Conservation (phyloP, 345 rosid genomes). For the Lenwebbia sp. region DNA sequence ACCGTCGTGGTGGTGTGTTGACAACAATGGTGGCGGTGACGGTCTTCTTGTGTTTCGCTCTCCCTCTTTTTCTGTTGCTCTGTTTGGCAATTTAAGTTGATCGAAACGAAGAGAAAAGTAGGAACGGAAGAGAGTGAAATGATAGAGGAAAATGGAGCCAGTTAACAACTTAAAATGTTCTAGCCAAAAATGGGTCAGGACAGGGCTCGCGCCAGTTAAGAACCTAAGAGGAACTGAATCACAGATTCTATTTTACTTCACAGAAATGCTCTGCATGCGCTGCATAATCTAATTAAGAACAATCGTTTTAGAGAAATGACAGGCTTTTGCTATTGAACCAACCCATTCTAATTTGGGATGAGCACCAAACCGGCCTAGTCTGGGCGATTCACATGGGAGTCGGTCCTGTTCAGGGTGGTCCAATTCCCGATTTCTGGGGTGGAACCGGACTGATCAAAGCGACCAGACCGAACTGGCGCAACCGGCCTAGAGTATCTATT, state of each 20-base stretch:
- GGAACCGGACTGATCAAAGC: background rate
- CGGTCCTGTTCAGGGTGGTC: background rate
- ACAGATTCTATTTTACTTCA: background rate
- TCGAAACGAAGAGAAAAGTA: too few relatives aligned
- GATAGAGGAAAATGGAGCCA: background rate
- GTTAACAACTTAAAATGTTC: too few relatives aligned
- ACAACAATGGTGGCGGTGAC: background rate
- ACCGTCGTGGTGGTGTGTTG: background rate
- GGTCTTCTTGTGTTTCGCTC: too few relatives aligned
- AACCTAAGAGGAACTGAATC: too few relatives aligned
- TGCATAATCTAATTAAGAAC: background rate
- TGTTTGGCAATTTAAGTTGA: too few relatives aligned
- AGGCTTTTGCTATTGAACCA: background rate
- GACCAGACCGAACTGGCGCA: background rate
- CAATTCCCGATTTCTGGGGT: background rate
- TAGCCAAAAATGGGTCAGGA: too few relatives aligned
- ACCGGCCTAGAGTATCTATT: background rate
- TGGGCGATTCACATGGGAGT: background rate
- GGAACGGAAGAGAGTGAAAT: background rate
- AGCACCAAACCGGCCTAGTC: accelerated
- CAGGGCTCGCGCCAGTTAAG: too few relatives aligned
- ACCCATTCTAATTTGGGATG: background rate
- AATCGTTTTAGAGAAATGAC: background rate
- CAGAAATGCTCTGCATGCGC: background rate
- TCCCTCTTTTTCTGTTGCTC: too few relatives aligned